phyloP scores from a whole-genome alignment of 2,329 filamentous ascomycete genomes.

The Ascocoryne sarcoides region DNA sequence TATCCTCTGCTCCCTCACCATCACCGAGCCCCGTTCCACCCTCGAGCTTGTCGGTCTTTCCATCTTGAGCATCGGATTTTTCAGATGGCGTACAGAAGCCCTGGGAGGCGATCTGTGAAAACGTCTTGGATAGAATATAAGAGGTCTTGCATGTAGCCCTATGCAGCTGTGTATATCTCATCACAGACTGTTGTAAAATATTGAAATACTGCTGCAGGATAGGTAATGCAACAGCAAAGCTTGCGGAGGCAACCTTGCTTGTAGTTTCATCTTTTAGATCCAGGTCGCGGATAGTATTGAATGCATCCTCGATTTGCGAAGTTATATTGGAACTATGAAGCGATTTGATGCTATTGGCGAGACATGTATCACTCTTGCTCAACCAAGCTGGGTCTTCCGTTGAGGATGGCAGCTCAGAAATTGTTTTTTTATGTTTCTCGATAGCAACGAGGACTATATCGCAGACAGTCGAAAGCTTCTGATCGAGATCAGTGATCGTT shows the following conservation, averaged over 20 bases:
- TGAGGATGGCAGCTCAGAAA: slow-evolving; percentile 46
- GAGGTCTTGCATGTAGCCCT: slow-evolving; percentile 63
- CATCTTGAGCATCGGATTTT: slow-evolving; percentile 60
- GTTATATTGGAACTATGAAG: slow-evolving; percentile 21
- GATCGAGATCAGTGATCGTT: slow-evolving; percentile 39
- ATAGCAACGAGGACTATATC: slow-evolving; percentile 73
- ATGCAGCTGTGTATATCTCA: slow-evolving; percentile 56
- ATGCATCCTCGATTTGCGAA: slow-evolving; percentile 33
- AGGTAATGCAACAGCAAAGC: slow-evolving; percentile 56
- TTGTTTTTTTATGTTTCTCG: slow-evolving; percentile 57
- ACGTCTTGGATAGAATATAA: slow-evolving; percentile 66
- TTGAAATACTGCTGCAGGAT: slow-evolving; percentile 65
- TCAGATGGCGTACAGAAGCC: slow-evolving; percentile 91
- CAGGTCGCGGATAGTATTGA: slow-evolving; percentile 37
- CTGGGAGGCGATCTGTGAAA: slow-evolving; percentile 68
- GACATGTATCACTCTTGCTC: slow-evolving; percentile 29
- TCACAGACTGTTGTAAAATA: slow-evolving; percentile 50
- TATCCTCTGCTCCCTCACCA: slow-evolving; percentile 91
- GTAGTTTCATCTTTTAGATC: slow-evolving; percentile 33
- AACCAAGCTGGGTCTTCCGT: slow-evolving; percentile 58
- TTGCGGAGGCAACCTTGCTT: slow-evolving; percentile 41
- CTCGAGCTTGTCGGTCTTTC: slow-evolving; percentile 72
- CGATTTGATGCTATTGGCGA: slow-evolving; percentile 21
- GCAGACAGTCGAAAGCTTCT: slow-evolving; percentile 52
- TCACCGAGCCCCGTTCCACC: slow-evolving; percentile 89